Evolutionary conservation across 352 stramenopile species (phyloP), one percentile per base, ranked within the genome.

Genomic region (Phytophthora pini): DNA sequence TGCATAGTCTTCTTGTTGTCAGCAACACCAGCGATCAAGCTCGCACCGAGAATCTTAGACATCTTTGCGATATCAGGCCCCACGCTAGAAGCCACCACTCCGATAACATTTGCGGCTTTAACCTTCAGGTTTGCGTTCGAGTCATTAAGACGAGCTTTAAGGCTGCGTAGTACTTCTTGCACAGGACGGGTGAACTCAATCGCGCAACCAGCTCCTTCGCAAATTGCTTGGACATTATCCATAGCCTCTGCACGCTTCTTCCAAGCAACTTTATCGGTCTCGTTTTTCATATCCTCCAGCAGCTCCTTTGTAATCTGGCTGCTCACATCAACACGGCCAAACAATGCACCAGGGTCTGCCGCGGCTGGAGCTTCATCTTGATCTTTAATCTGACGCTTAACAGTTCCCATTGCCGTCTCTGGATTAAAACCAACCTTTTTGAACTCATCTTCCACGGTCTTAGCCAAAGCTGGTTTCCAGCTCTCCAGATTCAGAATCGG

Each of bases 1-100:
- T 94, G 87, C 89, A 96, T 95, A 15, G 79, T 81, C 63, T 96
- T 96, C 68, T 96, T 96, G 74, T 96, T 96, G 68, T 96, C 89
- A 3, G 76, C 75, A 31, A 95, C 86, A 10, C 89, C 87, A 26
- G 76, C 68, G 27, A 95, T 75, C 13, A 96, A 60, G 56, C 58
- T 92, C 11, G 76, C 62, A 13, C 86, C 87, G 12, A 95, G 71
- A 32, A 91, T 65, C 59, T 96, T 96, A 4, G 87, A 91, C 80
- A 95, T 82, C 57, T 93, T 94, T 5, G 57, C 62, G 26, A 95
- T 76, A 36, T 94, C 87, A 6, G 84, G 81, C 5, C 87, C 87
- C 56, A 96, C 74, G 44, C 87, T 94, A 8, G 84, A 67, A 9
- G 87, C 88, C 3, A 95, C 71, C 1, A 94, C 61, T 11, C 75